Conservation (phyloP, 441 rosid genomes). For the Jatropha podagrica region DNA sequence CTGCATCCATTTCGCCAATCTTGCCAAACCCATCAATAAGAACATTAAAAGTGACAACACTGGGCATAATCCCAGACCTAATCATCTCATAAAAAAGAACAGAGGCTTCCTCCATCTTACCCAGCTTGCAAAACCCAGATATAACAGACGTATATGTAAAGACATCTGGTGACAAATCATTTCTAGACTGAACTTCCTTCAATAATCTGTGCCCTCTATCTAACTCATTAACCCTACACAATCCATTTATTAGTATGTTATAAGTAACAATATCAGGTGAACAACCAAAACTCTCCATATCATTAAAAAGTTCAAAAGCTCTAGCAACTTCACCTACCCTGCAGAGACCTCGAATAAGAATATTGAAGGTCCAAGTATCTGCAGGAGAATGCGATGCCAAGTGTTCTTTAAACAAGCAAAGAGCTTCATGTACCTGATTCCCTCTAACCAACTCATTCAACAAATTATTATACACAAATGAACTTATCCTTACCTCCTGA, state of each 20-base stretch:
- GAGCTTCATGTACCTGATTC: conserved; percentile 54
- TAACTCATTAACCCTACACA: conserved; percentile 56
- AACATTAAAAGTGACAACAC: conserved; percentile 59
- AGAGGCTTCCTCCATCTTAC: conserved; percentile 64
- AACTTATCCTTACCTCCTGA: conserved; percentile 36
- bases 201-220: conserved; percentile 50
- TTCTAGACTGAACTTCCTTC: conserved; percentile 37
- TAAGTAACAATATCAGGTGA: conserved; percentile 64
- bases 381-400: conserved; percentile 41
- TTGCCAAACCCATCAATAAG: conserved; percentile 82
- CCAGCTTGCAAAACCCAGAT: conserved; percentile 67
- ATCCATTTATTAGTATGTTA: conserved; percentile 71
- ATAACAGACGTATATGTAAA: conserved; percentile 73
- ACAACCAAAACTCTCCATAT: conserved; percentile 60
- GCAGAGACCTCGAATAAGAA: conserved; percentile 67
- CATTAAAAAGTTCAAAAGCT: conserved; percentile 49
- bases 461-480: conserved; percentile 44
- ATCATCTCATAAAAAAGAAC: conserved; percentile 60
- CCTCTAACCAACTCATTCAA: conserved; percentile 52
- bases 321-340: conserved; percentile 41
- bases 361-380: conserved; percentile 72
- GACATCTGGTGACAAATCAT: conserved; percentile 45
- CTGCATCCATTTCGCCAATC: conserved; percentile 53
- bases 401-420: conserved; percentile 46
- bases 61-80: conserved; percentile 50